These are phyloP conservation scores for Fusarium sp. DNA, from an alignment of 2,329 filamentous ascomycete genomes.

Conservation along the genomic window DNA sequence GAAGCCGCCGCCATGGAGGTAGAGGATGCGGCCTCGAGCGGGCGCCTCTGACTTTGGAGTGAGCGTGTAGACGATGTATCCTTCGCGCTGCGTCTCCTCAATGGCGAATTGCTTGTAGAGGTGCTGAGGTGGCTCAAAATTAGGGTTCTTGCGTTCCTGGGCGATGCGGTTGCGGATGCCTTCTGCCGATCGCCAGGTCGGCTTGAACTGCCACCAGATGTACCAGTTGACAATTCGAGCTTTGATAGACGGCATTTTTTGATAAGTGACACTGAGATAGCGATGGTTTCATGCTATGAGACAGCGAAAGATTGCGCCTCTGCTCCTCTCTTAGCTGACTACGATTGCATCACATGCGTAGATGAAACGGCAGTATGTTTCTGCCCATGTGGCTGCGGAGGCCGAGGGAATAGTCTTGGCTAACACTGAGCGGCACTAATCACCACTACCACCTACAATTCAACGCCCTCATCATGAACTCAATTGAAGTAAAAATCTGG, in stretches of 20 bases:
- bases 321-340: not conserved
- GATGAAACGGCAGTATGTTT: not conserved
- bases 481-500: not conserved
- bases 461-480: not conserved
- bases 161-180: slow-evolving; percentile 47
- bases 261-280: not conserved
- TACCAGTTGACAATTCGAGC: slow-evolving; percentile 49
- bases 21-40: slow-evolving; percentile 49
- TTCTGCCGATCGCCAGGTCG: slow-evolving; percentile 45
- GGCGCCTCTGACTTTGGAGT: slow-evolving; percentile 51
- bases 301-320: too few relatives aligned
- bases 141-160: slow-evolving; percentile 39
- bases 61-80: slow-evolving; percentile 49
- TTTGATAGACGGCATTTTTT: slow-evolving; percentile 48
- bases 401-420: not conserved
- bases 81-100: slow-evolving; percentile 42
- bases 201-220: slow-evolving; percentile 48
- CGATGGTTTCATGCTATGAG: not conserved
- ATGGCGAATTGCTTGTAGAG: slow-evolving; percentile 48
- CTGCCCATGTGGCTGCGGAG: not conserved
- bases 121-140: slow-evolving; percentile 42
- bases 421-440: not conserved
- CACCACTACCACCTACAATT: not conserved
- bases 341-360: not conserved
- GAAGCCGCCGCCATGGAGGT: slow-evolving; percentile 52